phyloP scores from a whole-genome alignment of 495 filamentous ascomycete species.

The Apiosordaria backusii region DNA sequence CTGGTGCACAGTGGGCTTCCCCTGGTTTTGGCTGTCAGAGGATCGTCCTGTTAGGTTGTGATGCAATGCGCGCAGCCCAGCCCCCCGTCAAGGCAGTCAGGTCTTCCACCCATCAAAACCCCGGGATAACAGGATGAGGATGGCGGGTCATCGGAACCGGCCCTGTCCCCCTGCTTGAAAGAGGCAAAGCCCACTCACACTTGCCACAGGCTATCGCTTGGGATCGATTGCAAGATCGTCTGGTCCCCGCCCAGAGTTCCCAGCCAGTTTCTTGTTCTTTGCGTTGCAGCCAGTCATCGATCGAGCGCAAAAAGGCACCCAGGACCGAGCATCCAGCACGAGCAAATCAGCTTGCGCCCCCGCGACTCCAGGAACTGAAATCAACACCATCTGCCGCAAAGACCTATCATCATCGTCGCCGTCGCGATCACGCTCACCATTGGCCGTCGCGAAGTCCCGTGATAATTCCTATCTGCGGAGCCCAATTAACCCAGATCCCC shows the following conservation, averaged over 20 bases:
- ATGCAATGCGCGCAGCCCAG: constrained; percentile 19
- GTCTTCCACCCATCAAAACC: constrained; percentile 10
- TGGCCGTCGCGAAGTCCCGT: constrained; percentile 48
- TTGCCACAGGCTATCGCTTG: constrained; percentile 21
- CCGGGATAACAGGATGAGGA: constrained; percentile 5
- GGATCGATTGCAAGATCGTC: constrained; percentile 11
- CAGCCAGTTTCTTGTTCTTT: constrained; percentile 19
- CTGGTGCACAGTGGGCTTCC: background rate
- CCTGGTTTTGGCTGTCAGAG: background rate
- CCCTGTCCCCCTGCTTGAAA: constrained; percentile 1
- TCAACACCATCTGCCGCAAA: constrained; percentile 32
- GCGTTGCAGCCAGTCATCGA: constrained; percentile 29
- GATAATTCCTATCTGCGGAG: constrained; percentile 49
- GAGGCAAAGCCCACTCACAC: constrained; percentile 25
- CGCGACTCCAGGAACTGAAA: constrained; percentile 35
- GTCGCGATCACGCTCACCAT: constrained; percentile 37
- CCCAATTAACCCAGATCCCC: constrained; percentile 37
- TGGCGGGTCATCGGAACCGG: constrained; percentile 10
- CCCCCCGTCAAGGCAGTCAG: background rate
- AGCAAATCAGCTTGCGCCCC: constrained; percentile 46
- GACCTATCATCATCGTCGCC: constrained; percentile 47
- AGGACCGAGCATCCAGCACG: constrained; percentile 21
- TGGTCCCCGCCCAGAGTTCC: constrained; percentile 21
- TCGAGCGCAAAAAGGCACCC: constrained; percentile 29
- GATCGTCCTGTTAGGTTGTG: constrained; percentile 1